These are phyloP conservation scores for Phanerochaete sordida DNA, from an alignment of 768 basidiomycete genomes.

Conservation along the genomic window DNA sequence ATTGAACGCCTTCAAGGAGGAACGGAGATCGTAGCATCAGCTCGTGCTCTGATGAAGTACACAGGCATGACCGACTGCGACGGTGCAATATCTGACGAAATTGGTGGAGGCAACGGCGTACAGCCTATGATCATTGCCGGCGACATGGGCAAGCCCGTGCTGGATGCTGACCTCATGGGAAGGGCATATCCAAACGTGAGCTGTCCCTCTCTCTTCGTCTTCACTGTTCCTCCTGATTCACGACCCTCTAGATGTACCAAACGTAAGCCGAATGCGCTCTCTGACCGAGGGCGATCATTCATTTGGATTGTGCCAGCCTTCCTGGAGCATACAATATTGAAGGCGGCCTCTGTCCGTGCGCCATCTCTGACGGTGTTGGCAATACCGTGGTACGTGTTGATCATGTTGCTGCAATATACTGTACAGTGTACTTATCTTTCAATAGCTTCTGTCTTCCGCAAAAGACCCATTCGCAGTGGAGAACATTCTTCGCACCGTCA, in stretches of 20 bases:
- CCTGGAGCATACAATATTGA: constrained; percentile 26
- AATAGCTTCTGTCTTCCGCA: constrained; percentile 19
- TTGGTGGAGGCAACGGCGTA: constrained; percentile 39
- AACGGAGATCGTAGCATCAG: constrained; percentile 20
- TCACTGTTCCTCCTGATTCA: not conserved
- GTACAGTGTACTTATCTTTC: not conserved
- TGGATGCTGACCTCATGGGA: constrained; percentile 38
- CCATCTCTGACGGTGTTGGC: constrained; percentile 35
- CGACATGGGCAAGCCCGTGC: constrained; percentile 25
- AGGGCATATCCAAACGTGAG: constrained; percentile 30
- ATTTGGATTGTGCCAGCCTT: too few species aligned
- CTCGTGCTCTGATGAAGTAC: constrained; percentile 21
- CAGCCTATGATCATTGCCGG: constrained; percentile 27
- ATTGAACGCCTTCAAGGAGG: constrained; percentile 25
- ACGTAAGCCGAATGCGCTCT: constrained; percentile 12
- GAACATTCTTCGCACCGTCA: constrained; percentile 22
- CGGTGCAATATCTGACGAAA: constrained; percentile 30
- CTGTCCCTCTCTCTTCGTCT: not conserved
- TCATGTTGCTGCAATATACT: not conserved
- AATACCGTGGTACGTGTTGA: constrained; percentile 29
- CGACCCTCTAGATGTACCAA: constrained; percentile 27
- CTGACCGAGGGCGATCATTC: too few species aligned
- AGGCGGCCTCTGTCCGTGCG: constrained; percentile 29
- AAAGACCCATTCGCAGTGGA: constrained; percentile 20
- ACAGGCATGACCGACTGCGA: constrained; percentile 18